Evolutionary conservation across 768 basidiomycete species (phyloP).

Genomic region (Tricholoma saponaceum): DNA sequence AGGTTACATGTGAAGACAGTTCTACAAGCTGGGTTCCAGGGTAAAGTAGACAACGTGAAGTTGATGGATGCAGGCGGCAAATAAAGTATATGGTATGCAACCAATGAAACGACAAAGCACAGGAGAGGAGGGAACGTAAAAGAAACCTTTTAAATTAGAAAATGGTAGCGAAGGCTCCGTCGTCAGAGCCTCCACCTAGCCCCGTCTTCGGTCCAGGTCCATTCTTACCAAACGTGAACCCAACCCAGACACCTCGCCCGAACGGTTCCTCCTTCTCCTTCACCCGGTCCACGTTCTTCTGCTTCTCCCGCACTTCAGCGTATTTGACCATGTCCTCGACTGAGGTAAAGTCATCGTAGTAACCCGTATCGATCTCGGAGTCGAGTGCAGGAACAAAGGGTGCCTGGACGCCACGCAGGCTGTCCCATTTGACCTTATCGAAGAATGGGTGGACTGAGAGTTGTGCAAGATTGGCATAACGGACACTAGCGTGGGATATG

Average conservation of each 20-base stretch:
- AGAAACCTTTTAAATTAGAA: constrained; percentile 32
- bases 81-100: neutral
- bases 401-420: constrained; percentile 69
- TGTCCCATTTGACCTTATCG: constrained; percentile 66
- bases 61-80: neutral
- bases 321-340: constrained; percentile 98
- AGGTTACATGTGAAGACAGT: neutral
- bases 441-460: constrained; percentile 85
- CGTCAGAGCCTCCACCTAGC: constrained; percentile 36
- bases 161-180: constrained; percentile 55
- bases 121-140: neutral
- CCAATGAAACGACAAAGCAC: neutral
- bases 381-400: constrained; percentile 96
- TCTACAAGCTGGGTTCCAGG: neutral
- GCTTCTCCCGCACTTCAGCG: constrained; percentile 97
- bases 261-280: constrained; percentile 80
- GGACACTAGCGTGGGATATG: constrained; percentile 81
- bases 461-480: constrained; percentile 71
- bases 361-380: constrained; percentile 91
- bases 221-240: constrained; percentile 89
- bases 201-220: constrained; percentile 54
- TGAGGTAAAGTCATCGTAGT: constrained; percentile 88
- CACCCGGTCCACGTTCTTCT: constrained; percentile 87
- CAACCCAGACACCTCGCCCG: constrained; percentile 81
- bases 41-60: neutral